phyloP scores from a whole-genome alignment of 108 stramenopile species.

The Fistulifera solaris region DNA sequence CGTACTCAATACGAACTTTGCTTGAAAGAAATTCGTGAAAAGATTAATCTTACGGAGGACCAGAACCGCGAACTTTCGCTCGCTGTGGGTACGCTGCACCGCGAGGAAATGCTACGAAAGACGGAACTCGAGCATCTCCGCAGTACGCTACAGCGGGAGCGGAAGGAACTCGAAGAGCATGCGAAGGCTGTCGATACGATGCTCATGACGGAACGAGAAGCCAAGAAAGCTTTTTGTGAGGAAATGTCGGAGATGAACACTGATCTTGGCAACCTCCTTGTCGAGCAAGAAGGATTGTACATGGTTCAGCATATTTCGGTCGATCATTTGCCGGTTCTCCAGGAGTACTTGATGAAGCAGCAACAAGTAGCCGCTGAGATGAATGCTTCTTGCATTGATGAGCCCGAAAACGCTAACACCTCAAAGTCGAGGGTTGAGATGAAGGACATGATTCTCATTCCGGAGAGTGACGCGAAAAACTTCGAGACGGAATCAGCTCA shows the following conservation, averaged over 20 bases:
- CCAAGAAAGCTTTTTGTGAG: background rate
- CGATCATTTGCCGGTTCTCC: background rate
- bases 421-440: background rate
- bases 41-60: background rate
- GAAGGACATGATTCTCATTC: background rate
- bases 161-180: too few relatives aligned
- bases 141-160: too few relatives aligned
- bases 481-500: too few relatives aligned
- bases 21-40: constrained; percentile 5
- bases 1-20: background rate
- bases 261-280: constrained; percentile 1
- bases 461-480: background rate
- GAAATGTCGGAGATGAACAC: constrained; percentile 5
- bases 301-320: background rate
- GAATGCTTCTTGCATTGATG: background rate
- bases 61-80: too few relatives aligned
- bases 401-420: background rate
- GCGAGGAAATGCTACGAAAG: too few relatives aligned
- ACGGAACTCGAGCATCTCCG: too few relatives aligned
- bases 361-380: too few relatives aligned
- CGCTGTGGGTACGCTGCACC: too few relatives aligned
- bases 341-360: background rate
- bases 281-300: constrained; percentile 5
- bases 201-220: background rate
- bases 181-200: background rate